Evolutionary conservation across 768 basidiomycete species (phyloP).

Genomic region (Sistotremastrum suecicum): DNA sequence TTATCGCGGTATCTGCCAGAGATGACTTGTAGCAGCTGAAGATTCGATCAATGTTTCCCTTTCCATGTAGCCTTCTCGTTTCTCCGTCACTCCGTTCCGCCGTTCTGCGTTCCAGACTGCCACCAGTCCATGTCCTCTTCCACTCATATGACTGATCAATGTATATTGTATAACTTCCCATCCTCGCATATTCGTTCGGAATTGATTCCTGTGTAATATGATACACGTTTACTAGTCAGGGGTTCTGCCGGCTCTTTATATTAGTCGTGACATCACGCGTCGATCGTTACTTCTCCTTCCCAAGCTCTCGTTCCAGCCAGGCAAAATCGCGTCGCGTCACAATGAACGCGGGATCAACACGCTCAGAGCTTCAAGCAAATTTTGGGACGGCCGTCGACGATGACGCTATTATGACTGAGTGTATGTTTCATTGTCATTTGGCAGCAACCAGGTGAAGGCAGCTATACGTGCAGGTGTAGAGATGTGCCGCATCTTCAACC

Average conservation of each 20-base stretch:
- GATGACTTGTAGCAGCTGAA: not conserved
- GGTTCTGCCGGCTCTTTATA: too few relatives aligned
- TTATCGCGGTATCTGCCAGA: conserved; percentile 1
- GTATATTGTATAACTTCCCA: too few relatives aligned
- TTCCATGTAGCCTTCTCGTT: not conserved
- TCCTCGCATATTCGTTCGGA: too few relatives aligned
- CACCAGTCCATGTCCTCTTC: too few relatives aligned
- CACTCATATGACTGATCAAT: too few relatives aligned
- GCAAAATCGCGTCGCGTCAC: not conserved
- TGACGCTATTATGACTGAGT: conserved; percentile 2
- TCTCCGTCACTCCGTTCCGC: not conserved
- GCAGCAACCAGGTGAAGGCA: not conserved
- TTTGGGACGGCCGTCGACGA: conserved; percentile 5
- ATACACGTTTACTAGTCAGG: too few relatives aligned
- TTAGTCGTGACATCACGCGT: too few relatives aligned
- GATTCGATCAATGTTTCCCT: not conserved
- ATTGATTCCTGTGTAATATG: too few relatives aligned
- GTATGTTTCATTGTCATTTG: not conserved
- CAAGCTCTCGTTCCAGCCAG: not conserved
- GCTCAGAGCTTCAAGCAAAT: not conserved
- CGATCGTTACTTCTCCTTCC: not conserved
- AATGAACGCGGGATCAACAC: conserved; percentile 1
- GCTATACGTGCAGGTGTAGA: conserved; percentile 18
- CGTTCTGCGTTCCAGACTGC: not conserved
- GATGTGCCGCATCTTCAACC: conserved; percentile 23